Base-by-base conservation (phyloP, 2,329 filamentous ascomycete genomes). In the Cercospora zeina region DNA sequence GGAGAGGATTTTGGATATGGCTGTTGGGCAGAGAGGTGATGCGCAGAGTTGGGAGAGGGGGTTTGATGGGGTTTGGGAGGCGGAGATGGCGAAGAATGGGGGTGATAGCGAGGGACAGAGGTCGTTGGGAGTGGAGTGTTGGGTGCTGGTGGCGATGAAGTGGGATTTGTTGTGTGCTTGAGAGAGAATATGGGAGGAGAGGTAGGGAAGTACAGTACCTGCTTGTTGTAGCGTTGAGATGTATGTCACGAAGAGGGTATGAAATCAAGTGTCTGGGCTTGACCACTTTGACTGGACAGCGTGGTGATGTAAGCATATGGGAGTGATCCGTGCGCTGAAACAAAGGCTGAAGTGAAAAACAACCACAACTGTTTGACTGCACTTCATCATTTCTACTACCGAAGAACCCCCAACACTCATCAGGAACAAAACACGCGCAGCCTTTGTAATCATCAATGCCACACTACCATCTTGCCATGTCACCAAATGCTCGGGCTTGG, bases 141-240 rank as follows among this genome's bases (percentile, higher is more conserved):
- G 57, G 57, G 34, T 62, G 31, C 11, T 62, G 57, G 47, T 65
- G 27, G 59, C 57, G 45, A 58, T 57, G 57, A 58, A 59, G 36
- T 60, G 50, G 59, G 54, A 64, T 51, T 42, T 55, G 49, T 54
- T 64, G 37, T 58, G 62, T 61, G 62, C 61, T 47, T 63, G 53
- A 64, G 37, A 19, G 19, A 45, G 39, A 10, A n/a, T 16, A n/a
- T 8, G n/a, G 39, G 6, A 13, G 9, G 14, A 21, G 19, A 45
- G 14, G 9, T 45, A 45, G 4, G 39, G 14, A 21, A 21, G 19
- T 3, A 6, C 2, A 16, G 19, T 21, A 47, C 42, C 24, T 24
- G 19, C 19, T 45, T 24, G 4, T 6, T 45, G 39, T 13, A 45
- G 19, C 24, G 19, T 14, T 45, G 39, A 34, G 8, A 13, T 34